phyloP scores from a whole-genome alignment of 345 rosid species.

The Litchi chinensis region DNA sequence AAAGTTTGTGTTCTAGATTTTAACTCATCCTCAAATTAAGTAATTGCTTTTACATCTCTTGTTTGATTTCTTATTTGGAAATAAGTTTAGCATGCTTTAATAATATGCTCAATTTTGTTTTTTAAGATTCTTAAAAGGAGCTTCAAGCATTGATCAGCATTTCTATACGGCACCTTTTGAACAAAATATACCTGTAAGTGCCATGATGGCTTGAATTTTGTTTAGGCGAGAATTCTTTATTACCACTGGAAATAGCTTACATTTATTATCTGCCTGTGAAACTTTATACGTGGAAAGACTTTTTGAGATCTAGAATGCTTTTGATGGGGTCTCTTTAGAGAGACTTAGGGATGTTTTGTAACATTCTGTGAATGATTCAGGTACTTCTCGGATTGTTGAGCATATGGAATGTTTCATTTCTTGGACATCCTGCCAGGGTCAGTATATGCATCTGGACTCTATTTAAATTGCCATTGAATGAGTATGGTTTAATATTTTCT shows the following conservation, averaged over 20 bases:
- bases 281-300: not conserved
- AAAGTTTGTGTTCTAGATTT: not conserved
- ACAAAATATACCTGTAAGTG: conserved; percentile 88
- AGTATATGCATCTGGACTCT: conserved; percentile 29
- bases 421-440: conserved; percentile 94
- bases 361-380: conserved; percentile 42
- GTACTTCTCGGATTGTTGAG: conserved; percentile 87
- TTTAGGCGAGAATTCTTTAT: not conserved
- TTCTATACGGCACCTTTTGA: conserved; percentile 69
- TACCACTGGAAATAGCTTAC: not conserved
- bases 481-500: not conserved
- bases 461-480: conserved; percentile 12
- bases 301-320: not conserved
- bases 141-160: conserved; percentile 89
- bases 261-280: not conserved
- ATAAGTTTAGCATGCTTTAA: not conserved
- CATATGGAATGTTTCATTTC: conserved; percentile 90
- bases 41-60: not conserved
- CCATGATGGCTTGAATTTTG: conserved; percentile 12
- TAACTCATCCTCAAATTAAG: not conserved
- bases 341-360: not conserved
- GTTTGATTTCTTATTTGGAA: not conserved
- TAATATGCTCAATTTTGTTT: conserved; percentile 11
- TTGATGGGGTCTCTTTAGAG: not conserved
- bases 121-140: conserved; percentile 85